Percentiles rank a stretch among this genome's conserved stretches.
These are phyloP conservation scores for Rhizophora mangle DNA, from an alignment of 345 rosid species.

Conservation along the genomic window DNA sequence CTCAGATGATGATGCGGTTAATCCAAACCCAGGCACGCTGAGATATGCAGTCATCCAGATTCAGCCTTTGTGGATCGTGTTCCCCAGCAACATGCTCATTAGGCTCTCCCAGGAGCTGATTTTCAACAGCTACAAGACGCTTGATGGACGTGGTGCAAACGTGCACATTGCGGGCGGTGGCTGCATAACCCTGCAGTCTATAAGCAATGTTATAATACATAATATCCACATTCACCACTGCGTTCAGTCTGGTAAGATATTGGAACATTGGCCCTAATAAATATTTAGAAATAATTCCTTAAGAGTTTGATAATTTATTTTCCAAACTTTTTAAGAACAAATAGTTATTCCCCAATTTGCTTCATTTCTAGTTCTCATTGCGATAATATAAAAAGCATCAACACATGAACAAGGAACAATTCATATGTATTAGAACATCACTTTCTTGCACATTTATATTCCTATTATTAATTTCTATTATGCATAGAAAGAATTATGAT, in stretches of 20 bases:
- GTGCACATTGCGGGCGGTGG: slow-evolving; percentile 93
- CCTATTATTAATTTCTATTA: too few relatives aligned
- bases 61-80: slow-evolving; percentile 92
- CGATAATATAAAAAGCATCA: too few relatives aligned
- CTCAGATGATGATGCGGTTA: slow-evolving; percentile 77
- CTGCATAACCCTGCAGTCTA: slow-evolving; percentile 86
- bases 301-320: not conserved
- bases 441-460: too few relatives aligned
- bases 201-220: slow-evolving; percentile 82
- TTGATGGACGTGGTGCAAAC: slow-evolving; percentile 94
- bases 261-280: not conserved
- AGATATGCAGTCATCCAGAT: slow-evolving; percentile 86
- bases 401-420: too few relatives aligned
- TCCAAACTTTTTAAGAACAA: not conserved
- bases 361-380: too few relatives aligned
- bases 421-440: too few relatives aligned
- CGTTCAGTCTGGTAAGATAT: slow-evolving; percentile 57
- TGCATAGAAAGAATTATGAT: too few relatives aligned
- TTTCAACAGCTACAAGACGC: slow-evolving; percentile 87
- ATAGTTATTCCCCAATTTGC: too few relatives aligned
- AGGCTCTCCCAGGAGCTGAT: slow-evolving; percentile 76
- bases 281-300: too few relatives aligned
- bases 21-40: slow-evolving; percentile 82
- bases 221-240: slow-evolving; percentile 89
- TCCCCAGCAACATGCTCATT: slow-evolving; percentile 79